These are phyloP conservation scores for Zygosaccharomyces rouxii DNA, from an alignment of 805 yeast species.

Conservation along the genomic window DNA sequence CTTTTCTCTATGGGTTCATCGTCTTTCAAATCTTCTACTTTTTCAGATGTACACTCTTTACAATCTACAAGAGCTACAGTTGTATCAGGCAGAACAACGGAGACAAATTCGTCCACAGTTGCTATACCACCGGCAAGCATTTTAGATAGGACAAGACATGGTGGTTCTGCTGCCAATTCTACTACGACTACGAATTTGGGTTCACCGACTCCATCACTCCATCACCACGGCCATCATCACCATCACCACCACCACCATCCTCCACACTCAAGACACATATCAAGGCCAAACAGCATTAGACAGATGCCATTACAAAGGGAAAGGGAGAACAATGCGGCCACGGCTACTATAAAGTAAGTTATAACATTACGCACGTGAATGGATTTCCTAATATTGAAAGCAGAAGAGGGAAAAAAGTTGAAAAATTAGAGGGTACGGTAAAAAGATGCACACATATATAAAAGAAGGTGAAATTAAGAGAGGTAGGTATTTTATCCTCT, in stretches of 20 bases:
- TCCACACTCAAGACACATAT: constrained; percentile 10
- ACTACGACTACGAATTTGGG: constrained; percentile 17
- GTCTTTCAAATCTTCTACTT: constrained; percentile 37
- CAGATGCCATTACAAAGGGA: constrained; percentile 21
- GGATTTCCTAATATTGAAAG: not conserved
- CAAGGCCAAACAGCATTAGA: constrained; percentile 22
- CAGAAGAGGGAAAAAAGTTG: not conserved
- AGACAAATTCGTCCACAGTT: constrained; percentile 58
- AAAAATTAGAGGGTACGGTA: constrained; percentile 1
- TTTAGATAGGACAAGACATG: constrained; percentile 46
- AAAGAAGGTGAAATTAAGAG: not conserved
- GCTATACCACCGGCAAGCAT: constrained; percentile 76
- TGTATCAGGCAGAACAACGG: constrained; percentile 36
- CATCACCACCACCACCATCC: constrained; percentile 13
- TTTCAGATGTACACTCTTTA: constrained; percentile 34
- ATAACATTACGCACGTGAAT: not conserved
- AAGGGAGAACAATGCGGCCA: constrained; percentile 12
- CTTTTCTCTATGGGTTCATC: constrained; percentile 35
- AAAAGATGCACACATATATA: not conserved
- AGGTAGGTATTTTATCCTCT: not conserved
- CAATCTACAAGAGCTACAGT: constrained; percentile 38
- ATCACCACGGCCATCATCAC: constrained; percentile 12
- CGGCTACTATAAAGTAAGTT: constrained; percentile 18
- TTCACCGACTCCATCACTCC: constrained; percentile 11
- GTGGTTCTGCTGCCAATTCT: constrained; percentile 18